Percentiles rank a stretch among this genome's conserved stretches.
Conservation (phyloP, 768 basidiomycete genomes). For the Auricularia sp. region DNA sequence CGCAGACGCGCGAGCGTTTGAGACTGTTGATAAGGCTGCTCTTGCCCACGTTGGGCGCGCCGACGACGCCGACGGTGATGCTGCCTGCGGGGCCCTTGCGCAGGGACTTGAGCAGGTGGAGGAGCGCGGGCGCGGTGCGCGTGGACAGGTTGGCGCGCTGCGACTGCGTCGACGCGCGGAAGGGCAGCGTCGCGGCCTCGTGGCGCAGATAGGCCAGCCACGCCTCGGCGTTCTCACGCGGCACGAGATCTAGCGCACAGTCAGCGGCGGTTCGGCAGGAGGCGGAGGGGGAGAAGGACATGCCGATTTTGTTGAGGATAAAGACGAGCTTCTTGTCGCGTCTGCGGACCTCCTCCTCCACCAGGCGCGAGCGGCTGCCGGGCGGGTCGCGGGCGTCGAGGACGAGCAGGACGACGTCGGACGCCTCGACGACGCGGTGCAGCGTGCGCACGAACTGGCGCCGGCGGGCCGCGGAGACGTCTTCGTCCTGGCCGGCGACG, state of each 20-base stretch:
- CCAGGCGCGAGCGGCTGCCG: conserved; percentile 81
- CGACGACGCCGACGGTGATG: conserved; percentile 83
- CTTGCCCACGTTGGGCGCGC: conserved; percentile 97
- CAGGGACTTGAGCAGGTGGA: conserved; percentile 77
- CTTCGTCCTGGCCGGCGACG: background rate
- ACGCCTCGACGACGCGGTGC: conserved; percentile 87
- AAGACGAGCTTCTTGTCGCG: conserved; percentile 89
- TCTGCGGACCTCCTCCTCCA: conserved; percentile 87
- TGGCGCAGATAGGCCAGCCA: conserved; percentile 92
- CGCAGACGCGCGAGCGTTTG: conserved; percentile 80
- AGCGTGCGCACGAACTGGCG: conserved; percentile 69
- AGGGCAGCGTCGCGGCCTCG: conserved; percentile 85
- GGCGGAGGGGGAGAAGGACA: conserved; percentile 17
- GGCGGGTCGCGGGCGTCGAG: conserved; percentile 94
- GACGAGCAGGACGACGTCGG: conserved; percentile 82
- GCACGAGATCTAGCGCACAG: conserved; percentile 63
- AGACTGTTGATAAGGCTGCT: conserved; percentile 89
- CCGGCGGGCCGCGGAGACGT: conserved; percentile 20
- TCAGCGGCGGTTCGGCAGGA: background rate
- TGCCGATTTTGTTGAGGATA: conserved; percentile 95
- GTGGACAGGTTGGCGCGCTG: conserved; percentile 78
- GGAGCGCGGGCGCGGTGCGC: conserved; percentile 61
- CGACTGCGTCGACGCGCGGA: conserved; percentile 69
- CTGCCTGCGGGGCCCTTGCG: conserved; percentile 48
- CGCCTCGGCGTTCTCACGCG: conserved; percentile 73